These are phyloP conservation scores for Collybiopsis luxurians DNA, from an alignment of 768 basidiomycete species.

Conservation along the genomic window DNA sequence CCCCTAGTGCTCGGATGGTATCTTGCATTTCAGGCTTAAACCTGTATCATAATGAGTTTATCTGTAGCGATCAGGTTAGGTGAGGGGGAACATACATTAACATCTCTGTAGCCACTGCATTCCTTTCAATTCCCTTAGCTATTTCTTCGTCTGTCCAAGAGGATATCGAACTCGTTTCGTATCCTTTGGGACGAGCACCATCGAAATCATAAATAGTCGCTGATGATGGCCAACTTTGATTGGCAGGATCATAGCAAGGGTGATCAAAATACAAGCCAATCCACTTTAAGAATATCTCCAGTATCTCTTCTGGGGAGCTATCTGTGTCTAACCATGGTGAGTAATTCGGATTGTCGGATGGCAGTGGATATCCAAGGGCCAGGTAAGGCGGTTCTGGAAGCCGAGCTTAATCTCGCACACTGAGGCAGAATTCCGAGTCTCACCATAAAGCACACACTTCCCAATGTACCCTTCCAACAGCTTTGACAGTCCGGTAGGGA, in stretches of 20 bases:
- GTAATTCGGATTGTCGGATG: background rate
- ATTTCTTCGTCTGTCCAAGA: background rate
- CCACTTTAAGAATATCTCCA: too few relatives aligned
- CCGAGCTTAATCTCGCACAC: too few relatives aligned
- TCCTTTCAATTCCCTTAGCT: background rate
- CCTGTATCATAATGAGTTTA: too few relatives aligned
- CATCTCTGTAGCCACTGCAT: background rate
- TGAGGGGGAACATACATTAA: background rate
- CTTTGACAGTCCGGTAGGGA: slow-evolving; percentile 19
- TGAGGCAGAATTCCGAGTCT: too few relatives aligned
- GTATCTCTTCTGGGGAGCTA: background rate
- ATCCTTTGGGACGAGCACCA: slow-evolving; percentile 13
- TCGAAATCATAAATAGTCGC: slow-evolving; percentile 29
- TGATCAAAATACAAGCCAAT: background rate
- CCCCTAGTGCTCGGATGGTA: too few relatives aligned
- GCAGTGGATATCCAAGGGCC: background rate
- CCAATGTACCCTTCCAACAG: slow-evolving; percentile 11
- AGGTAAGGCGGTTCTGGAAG: background rate
- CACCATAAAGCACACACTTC: background rate
- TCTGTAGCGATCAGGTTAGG: too few relatives aligned
- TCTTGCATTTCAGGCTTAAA: too few relatives aligned
- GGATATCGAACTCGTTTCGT: background rate
- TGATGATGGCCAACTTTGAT: slow-evolving; percentile 22
- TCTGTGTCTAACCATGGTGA: background rate
- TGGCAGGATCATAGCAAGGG: slow-evolving; percentile 20